Evolutionary conservation across 768 basidiomycete genomes (phyloP).

Genomic region (Lactarius pseudohatsudake): DNA sequence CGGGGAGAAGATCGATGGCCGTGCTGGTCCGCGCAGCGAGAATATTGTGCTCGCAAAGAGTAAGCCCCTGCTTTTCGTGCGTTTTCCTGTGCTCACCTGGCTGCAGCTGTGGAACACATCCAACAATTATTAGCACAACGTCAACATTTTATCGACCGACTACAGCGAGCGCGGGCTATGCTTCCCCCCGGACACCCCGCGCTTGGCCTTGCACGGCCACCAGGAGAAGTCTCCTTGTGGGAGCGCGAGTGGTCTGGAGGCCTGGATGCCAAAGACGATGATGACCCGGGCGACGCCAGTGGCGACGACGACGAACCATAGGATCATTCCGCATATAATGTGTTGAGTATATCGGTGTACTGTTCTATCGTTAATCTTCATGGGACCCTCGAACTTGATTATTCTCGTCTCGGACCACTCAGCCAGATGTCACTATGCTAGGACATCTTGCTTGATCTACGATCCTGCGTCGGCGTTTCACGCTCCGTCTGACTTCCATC

Average conservation of each 20-base stretch:
- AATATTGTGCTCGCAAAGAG: conserved; percentile 87
- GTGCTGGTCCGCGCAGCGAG: conserved; percentile 89
- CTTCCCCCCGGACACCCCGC: conserved; percentile 65
- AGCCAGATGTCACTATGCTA: conserved; percentile 3
- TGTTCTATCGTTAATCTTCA: conserved; percentile 25
- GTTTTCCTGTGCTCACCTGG: conserved; percentile 15
- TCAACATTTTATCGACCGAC: conserved; percentile 52
- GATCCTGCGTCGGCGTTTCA: neutral
- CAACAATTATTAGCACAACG: conserved; percentile 63
- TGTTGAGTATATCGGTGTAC: conserved; percentile 27
- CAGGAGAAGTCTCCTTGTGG: conserved; percentile 55
- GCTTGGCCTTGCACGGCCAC: conserved; percentile 36
- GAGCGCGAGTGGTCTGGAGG: conserved; percentile 86
- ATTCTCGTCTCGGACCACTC: conserved; percentile 1
- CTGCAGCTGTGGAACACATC: conserved; percentile 82
- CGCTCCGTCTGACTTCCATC: neutral
- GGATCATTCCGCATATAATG: conserved; percentile 25
- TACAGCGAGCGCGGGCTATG: conserved; percentile 55
- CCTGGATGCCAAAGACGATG: conserved; percentile 36
- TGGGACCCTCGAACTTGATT: conserved; percentile 17
- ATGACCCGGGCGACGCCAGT: conserved; percentile 22
- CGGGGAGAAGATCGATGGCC: conserved; percentile 72
- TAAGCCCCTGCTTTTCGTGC: conserved; percentile 41
- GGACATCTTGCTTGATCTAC: neutral
- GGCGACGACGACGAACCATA: conserved; percentile 30